A percentile compares a stretch with the other conserved stretches of the same genome.
phyloP scores from a whole-genome alignment of 257 asterid genomes.

The Petunia secreta region DNA sequence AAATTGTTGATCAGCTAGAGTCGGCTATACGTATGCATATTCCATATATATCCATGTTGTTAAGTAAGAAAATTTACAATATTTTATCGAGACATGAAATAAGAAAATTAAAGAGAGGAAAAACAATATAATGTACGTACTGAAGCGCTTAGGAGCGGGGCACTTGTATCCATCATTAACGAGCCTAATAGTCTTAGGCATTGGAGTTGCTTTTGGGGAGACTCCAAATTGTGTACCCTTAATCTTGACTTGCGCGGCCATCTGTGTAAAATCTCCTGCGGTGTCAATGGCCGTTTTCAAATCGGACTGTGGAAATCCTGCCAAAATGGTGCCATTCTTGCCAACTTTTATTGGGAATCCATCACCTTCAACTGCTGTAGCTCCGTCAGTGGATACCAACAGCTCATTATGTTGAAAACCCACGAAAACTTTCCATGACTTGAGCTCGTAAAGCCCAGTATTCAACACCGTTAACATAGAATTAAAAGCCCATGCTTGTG shows the following conservation, averaged over 20 bases:
- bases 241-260: conserved; percentile 58
- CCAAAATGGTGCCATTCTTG: conserved; percentile 72
- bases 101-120: background rate
- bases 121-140: conserved; percentile 24
- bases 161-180: conserved; percentile 75
- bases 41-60: no score
- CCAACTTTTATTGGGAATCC: conserved; percentile 60
- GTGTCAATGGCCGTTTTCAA: conserved; percentile 91
- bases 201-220: conserved; percentile 50
- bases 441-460: conserved; percentile 64
- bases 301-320: conserved; percentile 75
- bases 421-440: conserved; percentile 64
- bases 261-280: conserved; percentile 69
- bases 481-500: conserved; percentile 85
- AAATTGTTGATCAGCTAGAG: background rate
- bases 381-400: conserved; percentile 80
- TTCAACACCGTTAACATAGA: conserved; percentile 54
- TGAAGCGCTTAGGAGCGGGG: conserved; percentile 55
- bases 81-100: no score
- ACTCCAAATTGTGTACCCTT: conserved; percentile 84
- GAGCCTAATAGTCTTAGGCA: conserved; percentile 75
- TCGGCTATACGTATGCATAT: no score
- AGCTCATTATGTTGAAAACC: conserved; percentile 76
- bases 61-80: no score
- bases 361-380: conserved; percentile 58